Evolutionary conservation across 2,329 filamentous ascomycete species (phyloP).

Genomic region (Sporothrix curviconia): DNA sequence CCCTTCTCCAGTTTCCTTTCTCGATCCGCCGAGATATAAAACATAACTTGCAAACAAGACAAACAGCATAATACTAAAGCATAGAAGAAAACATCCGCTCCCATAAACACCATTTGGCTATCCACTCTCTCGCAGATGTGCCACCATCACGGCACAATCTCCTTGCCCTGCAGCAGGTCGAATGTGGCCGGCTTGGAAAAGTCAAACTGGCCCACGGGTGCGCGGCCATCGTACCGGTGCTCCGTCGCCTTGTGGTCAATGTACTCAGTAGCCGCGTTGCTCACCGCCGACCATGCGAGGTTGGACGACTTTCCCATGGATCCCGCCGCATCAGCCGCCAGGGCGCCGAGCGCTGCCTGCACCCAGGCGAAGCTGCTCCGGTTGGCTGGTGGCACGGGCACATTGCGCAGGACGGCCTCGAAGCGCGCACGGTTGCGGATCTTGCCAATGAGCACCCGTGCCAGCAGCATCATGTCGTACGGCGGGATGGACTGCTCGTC

Average conservation of each 20-base stretch:
- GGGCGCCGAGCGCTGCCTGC: not conserved
- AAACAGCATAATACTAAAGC: too few relatives aligned
- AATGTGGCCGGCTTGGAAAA: not conserved
- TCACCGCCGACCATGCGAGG: not conserved
- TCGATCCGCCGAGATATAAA: too few relatives aligned
- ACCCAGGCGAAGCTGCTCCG: constrained; percentile 8
- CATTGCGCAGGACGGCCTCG: not conserved
- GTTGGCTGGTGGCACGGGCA: not conserved
- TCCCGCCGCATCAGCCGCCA: not conserved
- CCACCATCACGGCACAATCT: not conserved
- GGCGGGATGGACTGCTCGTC: not conserved
- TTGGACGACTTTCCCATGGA: constrained; percentile 6
- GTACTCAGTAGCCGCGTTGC: not conserved
- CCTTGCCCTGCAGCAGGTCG: not conserved
- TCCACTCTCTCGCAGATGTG: too few relatives aligned
- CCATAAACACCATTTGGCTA: not conserved
- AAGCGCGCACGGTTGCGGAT: not conserved
- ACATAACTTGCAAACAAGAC: not conserved
- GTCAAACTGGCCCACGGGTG: not conserved
- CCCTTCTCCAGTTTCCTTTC: too few relatives aligned
- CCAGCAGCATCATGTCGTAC: constrained; percentile 3
- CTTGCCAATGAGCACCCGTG: constrained; percentile 7
- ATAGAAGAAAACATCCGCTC: too few relatives aligned
- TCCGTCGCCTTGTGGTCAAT: not conserved
- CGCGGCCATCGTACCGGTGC: constrained; percentile 10